Conservation (phyloP, 768 basidiomycete genomes). For the Hebeloma cylindrosporum region DNA sequence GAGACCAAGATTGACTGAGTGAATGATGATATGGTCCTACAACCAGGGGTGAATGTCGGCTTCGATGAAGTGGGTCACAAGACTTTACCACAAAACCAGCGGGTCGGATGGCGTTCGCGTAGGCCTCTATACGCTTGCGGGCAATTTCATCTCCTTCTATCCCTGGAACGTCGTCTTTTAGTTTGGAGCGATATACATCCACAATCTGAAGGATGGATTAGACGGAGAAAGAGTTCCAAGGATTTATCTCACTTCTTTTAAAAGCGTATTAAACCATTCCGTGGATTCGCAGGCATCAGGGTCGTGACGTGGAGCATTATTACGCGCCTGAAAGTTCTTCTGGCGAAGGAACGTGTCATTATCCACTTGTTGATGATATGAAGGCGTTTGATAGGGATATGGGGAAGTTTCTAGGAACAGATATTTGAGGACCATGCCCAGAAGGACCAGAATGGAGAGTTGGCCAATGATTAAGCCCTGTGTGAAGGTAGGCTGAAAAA, state of each 20-base stretch:
- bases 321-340: conserved; percentile 28
- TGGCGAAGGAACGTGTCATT: conserved; percentile 44
- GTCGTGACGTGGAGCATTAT: conserved; percentile 26
- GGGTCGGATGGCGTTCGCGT: conserved; percentile 77
- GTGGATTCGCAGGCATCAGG: conserved; percentile 59
- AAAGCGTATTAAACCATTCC: conserved; percentile 88
- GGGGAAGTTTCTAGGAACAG: conserved; percentile 86
- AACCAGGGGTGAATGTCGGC: background rate
- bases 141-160: conserved; percentile 82
- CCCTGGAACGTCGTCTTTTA: conserved; percentile 69
- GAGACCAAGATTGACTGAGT: conserved; percentile 78
- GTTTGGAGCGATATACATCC: conserved; percentile 73
- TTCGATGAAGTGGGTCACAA: conserved; percentile 3
- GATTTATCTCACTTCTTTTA: conserved; percentile 63
- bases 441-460: conserved; percentile 77
- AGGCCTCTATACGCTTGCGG: conserved; percentile 74
- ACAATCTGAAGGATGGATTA: conserved; percentile 46
- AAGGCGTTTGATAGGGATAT: conserved; percentile 51
- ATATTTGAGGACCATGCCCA: conserved; percentile 85
- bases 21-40: conserved; percentile 85
- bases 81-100: conserved; percentile 57
- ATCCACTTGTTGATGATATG: conserved; percentile 61
- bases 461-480: conserved; percentile 94
- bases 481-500: conserved; percentile 87
- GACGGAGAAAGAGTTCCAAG: conserved; percentile 1